phyloP scores from a whole-genome alignment of 1,284 basidiomycete species.

The Meira miltonrushii region DNA sequence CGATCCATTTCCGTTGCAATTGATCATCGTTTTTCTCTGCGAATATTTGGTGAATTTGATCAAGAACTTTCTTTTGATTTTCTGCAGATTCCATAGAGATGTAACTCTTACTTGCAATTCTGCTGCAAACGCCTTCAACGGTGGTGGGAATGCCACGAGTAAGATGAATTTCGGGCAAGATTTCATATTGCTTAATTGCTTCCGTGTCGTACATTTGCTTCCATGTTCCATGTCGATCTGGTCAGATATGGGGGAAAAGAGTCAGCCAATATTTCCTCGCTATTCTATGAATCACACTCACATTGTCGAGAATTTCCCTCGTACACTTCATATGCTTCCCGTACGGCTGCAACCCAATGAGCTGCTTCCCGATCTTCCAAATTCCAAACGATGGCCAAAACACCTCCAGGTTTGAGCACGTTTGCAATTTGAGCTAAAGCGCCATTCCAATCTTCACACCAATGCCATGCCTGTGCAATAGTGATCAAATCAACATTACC shows the following conservation, averaged over 20 bases:
- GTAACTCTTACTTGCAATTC: slow-evolving; percentile 24
- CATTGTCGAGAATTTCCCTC: slow-evolving; percentile 43
- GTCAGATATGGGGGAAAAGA: neutral
- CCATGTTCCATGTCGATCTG: slow-evolving; percentile 44
- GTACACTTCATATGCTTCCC: slow-evolving; percentile 40
- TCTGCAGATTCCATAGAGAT: slow-evolving; percentile 33
- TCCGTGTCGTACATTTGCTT: slow-evolving; percentile 38
- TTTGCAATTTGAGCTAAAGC: slow-evolving; percentile 27
- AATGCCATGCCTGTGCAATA: slow-evolving; percentile 37
- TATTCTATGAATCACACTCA: slow-evolving; percentile 12
- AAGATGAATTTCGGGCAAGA: slow-evolving; percentile 20
- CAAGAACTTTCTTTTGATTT: slow-evolving; percentile 21
- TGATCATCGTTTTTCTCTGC: slow-evolving; percentile 17
- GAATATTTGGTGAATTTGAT: slow-evolving; percentile 20
- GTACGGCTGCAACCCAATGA: slow-evolving; percentile 37
- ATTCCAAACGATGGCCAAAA: slow-evolving; percentile 47
- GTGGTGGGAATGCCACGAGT: slow-evolving; percentile 36
- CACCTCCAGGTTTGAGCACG: slow-evolving; percentile 28
- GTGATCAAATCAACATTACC: slow-evolving; percentile 2
- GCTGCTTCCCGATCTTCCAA: slow-evolving; percentile 45
- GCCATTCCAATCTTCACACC: slow-evolving; percentile 37
- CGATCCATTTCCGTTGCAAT: slow-evolving; percentile 39
- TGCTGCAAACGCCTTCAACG: slow-evolving; percentile 23
- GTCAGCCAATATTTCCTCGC: neutral
- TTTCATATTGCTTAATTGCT: slow-evolving; percentile 21